Percentiles rank a stretch among this genome's conserved stretches.
Evolutionary conservation across 305 asterid species (phyloP).

Genomic region (Ajuga reptans): DNA sequence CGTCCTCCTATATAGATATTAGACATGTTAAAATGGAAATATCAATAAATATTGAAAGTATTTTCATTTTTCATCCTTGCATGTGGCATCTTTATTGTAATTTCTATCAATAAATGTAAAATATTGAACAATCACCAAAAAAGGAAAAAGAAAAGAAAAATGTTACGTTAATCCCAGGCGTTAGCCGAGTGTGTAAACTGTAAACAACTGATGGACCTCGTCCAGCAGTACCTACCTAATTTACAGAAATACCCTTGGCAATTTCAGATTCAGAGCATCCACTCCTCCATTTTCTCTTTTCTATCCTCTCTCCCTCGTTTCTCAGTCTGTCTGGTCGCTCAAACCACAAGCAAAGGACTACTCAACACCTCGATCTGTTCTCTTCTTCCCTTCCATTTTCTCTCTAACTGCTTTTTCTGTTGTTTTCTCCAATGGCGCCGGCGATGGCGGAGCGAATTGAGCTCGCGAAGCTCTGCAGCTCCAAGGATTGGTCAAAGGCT

Average conservation of each 20-base stretch:
- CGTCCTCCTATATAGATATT: no score
- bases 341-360: slow-evolving; percentile 33
- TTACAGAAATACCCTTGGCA: slow-evolving; percentile 22
- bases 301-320: slow-evolving; percentile 2
- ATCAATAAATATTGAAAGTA: no score
- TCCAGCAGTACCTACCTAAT: not conserved
- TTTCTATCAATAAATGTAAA: no score
- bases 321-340: slow-evolving; percentile 29
- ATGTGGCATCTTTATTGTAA: no score
- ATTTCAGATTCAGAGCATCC: not conserved
- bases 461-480: slow-evolving; percentile 78
- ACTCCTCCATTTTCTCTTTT: not conserved
- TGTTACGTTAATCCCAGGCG: not conserved
- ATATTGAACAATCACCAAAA: no score
- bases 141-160: no score
- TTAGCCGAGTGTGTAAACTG: no score
- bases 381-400: not conserved
- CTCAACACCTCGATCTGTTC: slow-evolving; percentile 31
- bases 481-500: slow-evolving; percentile 98
- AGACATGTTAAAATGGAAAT: no score
- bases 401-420: not conserved
- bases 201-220: no score
- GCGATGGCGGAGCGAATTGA: slow-evolving; percentile 59
- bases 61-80: no score
- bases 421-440: slow-evolving; percentile 46